These are phyloP conservation scores for Podospora australis DNA, from an alignment of 495 filamentous ascomycete species.

Conservation along the genomic window DNA sequence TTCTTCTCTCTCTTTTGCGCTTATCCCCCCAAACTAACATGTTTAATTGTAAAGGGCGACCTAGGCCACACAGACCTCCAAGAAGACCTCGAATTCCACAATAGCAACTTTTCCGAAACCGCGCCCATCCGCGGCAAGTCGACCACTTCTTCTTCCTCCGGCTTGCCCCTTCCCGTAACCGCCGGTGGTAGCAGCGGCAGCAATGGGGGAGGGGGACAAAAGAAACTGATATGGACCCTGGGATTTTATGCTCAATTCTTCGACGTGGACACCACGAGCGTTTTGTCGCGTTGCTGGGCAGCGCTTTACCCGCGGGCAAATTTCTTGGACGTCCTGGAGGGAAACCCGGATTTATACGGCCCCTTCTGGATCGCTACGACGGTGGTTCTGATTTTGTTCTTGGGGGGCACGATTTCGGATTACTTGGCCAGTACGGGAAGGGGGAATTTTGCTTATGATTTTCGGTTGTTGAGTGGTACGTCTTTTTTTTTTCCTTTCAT, in stretches of 20 bases:
- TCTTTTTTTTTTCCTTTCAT: neutral
- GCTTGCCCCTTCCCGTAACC: slow-evolving; percentile 59
- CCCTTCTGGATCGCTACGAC: slow-evolving; percentile 99
- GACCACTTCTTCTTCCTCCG: slow-evolving; percentile 34
- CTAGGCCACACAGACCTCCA: slow-evolving; percentile 96
- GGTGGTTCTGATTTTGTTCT: slow-evolving; percentile 88
- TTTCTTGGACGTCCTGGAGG: slow-evolving; percentile 93
- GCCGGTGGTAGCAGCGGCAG: slow-evolving; percentile 35
- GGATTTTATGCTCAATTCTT: slow-evolving; percentile 97
- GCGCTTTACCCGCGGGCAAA: slow-evolving; percentile 83
- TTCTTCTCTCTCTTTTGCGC: neutral
- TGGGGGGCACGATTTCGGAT: slow-evolving; percentile 89
- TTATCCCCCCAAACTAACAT: neutral
- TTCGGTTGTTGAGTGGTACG: slow-evolving; percentile 66
- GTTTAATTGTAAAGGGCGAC: slow-evolving; percentile 60
- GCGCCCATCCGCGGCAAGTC: slow-evolving; percentile 49
- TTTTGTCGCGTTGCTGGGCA: slow-evolving; percentile 74
- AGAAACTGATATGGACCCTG: slow-evolving; percentile 85
- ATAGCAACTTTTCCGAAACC: slow-evolving; percentile 57
- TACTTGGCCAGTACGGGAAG: slow-evolving; percentile 56
- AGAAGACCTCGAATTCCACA: slow-evolving; percentile 98
- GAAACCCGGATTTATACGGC: slow-evolving; percentile 92
- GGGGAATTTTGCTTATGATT: slow-evolving; percentile 68
- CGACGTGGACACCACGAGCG: slow-evolving; percentile 88
- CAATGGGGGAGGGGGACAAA: slow-evolving; percentile 37